These are phyloP conservation scores for Teratosphaeria gauchensis DNA, from an alignment of 2,329 filamentous ascomycete genomes.

Conservation along the genomic window DNA sequence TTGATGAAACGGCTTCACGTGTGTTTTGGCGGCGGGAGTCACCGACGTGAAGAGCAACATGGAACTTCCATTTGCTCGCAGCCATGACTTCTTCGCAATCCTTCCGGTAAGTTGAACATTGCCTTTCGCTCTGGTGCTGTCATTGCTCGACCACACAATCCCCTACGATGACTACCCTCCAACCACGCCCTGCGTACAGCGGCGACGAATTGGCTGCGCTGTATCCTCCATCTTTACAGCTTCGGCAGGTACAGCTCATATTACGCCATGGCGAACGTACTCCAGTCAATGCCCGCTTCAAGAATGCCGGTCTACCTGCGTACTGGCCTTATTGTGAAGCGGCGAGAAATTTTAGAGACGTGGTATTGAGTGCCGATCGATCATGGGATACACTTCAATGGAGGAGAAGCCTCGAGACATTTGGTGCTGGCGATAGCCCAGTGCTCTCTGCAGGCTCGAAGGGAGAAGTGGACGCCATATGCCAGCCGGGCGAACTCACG, in stretches of 20 bases:
- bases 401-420: constrained; percentile 71
- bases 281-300: constrained; percentile 79
- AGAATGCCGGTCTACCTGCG: constrained; percentile 44
- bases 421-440: constrained; percentile 48
- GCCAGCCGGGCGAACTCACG: constrained; percentile 51
- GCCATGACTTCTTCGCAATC: too few species aligned
- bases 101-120: background rate
- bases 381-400: constrained; percentile 52
- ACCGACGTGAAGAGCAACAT: background rate
- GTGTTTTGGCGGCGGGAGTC: background rate
- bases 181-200: constrained; percentile 66
- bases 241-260: constrained; percentile 84
- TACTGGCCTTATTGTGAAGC: constrained; percentile 87
- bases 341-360: constrained; percentile 59
- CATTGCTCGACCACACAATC: background rate
- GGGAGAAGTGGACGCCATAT: constrained; percentile 69
- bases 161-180: constrained; percentile 62
- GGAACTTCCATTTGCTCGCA: too few species aligned
- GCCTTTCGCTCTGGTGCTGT: background rate
- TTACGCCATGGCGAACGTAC: constrained; percentile 52
- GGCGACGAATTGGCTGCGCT: constrained; percentile 68
- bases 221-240: constrained; percentile 69
- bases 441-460: constrained; percentile 57
- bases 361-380: constrained; percentile 47
- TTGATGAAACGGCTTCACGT: background rate